phyloP scores from a whole-genome alignment of 768 basidiomycete species.

The Suillus brevipes region DNA sequence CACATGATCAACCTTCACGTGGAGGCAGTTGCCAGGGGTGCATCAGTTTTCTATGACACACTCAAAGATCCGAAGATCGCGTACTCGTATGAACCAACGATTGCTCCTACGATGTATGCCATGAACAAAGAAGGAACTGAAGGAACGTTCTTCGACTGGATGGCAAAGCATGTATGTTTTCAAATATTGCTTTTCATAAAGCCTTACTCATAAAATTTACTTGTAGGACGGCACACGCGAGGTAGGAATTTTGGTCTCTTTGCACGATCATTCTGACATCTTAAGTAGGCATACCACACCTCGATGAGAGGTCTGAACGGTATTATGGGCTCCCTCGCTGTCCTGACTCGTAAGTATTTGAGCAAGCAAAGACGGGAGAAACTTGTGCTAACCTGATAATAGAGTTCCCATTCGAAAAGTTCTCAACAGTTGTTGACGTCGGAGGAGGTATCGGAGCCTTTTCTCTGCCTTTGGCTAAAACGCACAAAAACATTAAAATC shows the following conservation, averaged over 20 bases:
- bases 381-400: not conserved
- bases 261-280: not conserved
- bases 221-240: constrained; percentile 21
- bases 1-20: constrained; percentile 23
- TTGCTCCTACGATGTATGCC: constrained; percentile 24
- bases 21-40: constrained; percentile 19
- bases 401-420: constrained; percentile 35
- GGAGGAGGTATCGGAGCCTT: constrained; percentile 36
- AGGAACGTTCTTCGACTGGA: constrained; percentile 27
- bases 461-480: constrained; percentile 30
- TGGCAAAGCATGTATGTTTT: constrained; percentile 23
- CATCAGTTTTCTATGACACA: constrained; percentile 25
- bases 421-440: constrained; percentile 34
- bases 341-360: constrained; percentile 21
- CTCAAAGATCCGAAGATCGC: constrained; percentile 25
- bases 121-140: constrained; percentile 19
- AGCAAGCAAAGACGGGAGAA: not conserved
- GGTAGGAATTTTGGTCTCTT: constrained; percentile 12
- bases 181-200: not conserved
- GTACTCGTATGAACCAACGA: constrained; percentile 20
- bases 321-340: constrained; percentile 27
- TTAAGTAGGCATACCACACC: constrained; percentile 20
- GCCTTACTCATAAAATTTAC: not conserved
- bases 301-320: constrained; percentile 25
- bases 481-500: constrained; percentile 31